Evolutionary conservation across 2,329 filamentous ascomycete genomes (phyloP).

Genomic region (Niveomyces coronatus): DNA sequence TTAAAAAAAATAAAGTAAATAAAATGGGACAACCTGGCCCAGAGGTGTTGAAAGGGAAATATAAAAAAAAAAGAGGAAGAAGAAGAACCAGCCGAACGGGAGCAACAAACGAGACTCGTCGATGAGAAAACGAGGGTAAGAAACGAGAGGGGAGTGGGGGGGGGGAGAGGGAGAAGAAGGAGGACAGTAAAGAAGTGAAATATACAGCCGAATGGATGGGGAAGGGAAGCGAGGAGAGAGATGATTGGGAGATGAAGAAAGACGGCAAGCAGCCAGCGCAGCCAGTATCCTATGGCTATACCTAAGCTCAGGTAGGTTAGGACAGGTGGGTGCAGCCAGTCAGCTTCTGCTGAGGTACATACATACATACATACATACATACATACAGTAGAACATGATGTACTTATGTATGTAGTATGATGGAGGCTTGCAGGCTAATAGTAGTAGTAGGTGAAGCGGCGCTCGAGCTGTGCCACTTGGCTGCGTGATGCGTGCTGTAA

Average conservation of each 20-base stretch:
- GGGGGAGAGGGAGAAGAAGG: conserved; percentile 15
- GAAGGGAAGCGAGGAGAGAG: conserved; percentile 11
- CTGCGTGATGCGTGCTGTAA: too few species aligned
- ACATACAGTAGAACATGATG: too few species aligned
- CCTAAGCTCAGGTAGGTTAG: too few species aligned
- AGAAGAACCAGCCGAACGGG: conserved; percentile 1
- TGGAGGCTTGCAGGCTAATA: too few species aligned
- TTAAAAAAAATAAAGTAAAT: conserved; percentile 19
- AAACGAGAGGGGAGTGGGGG: conserved; percentile 13
- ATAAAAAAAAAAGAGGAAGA: conserved; percentile 7
- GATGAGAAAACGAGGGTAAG: conserved; percentile 13
- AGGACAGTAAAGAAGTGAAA: too few species aligned
- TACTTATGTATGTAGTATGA: too few species aligned
- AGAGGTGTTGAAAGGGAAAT: conserved; percentile 9
- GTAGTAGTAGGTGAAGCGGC: too few species aligned
- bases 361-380: too few species aligned
- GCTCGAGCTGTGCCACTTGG: too few species aligned
- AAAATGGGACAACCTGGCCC: conserved; percentile 20
- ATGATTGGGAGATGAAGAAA: not conserved
- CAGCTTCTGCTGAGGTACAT: too few species aligned
- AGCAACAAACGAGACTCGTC: conserved; percentile 9
- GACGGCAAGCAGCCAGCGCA: not conserved
- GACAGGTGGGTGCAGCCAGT: too few species aligned
- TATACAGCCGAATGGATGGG: conserved; percentile 13
- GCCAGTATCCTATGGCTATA: not conserved